Conservation (phyloP, 768 basidiomycete species). For the Scleroderma bovista region DNA sequence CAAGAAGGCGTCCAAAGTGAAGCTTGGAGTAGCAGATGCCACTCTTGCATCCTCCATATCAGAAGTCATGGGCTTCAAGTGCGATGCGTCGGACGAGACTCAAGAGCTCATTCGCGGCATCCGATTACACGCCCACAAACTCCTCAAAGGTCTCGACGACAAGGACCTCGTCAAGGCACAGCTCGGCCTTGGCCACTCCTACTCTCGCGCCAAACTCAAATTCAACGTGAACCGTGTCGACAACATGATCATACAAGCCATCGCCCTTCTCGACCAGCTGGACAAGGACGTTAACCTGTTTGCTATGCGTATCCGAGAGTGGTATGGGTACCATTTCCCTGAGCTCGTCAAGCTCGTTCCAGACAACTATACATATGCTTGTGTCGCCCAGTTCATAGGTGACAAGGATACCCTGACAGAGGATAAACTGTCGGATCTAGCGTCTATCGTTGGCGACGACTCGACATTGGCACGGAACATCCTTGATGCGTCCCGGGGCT, state of each 20-base stretch:
- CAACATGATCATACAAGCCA: conserved; percentile 99
- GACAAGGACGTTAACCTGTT: conserved; percentile 99
- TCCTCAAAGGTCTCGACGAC: conserved; percentile 82
- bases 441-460: conserved; percentile 79
- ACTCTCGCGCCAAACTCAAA: conserved; percentile 96
- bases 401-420: conserved; percentile 79
- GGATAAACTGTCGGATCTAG: conserved; percentile 73
- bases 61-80: conserved; percentile 61
- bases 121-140: conserved; percentile 83
- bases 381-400: conserved; percentile 77
- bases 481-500: conserved; percentile 88
- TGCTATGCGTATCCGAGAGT: conserved; percentile 96
- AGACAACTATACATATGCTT: conserved; percentile 94
- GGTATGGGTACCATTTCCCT: conserved; percentile 99
- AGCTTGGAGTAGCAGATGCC: conserved; percentile 76
- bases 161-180: conserved; percentile 91
- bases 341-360: conserved; percentile 91
- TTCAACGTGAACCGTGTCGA: conserved; percentile 95
- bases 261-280: conserved; percentile 95
- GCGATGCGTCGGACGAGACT: conserved; percentile 75
- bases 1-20: conserved; percentile 61
- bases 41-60: conserved; percentile 75
- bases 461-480: conserved; percentile 85
- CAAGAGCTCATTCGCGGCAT: conserved; percentile 89
- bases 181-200: conserved; percentile 95